Conservation (phyloP, 768 basidiomycete species). For the Chiua virens region DNA sequence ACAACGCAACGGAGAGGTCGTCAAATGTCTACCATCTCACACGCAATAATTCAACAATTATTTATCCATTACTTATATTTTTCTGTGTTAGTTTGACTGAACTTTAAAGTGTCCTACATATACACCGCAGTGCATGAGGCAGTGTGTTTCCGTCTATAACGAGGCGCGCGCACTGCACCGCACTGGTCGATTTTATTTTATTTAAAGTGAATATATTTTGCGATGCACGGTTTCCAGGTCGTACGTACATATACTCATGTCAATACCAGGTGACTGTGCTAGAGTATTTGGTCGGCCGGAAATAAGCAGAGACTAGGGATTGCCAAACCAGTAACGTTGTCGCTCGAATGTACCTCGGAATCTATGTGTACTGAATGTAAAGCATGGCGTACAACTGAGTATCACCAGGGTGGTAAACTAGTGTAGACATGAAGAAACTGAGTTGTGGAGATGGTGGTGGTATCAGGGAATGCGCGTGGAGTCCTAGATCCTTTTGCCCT, state of each 20-base stretch:
- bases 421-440: slow-evolving; percentile 4
- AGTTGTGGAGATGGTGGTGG: slow-evolving; percentile 6
- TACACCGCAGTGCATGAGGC: not conserved
- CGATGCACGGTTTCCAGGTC: not conserved
- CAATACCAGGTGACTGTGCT: slow-evolving; percentile 2
- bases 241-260: slow-evolving; percentile 5
- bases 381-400: not conserved
- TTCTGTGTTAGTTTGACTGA: no score
- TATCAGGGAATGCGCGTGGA: not conserved
- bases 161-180: not conserved
- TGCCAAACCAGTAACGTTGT: slow-evolving; percentile 2
- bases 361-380: not conserved
- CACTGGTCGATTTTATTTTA: not conserved
- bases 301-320: not conserved
- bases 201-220: not conserved
- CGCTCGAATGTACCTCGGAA: not conserved
- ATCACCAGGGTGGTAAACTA: not conserved
- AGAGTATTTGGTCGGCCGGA: not conserved
- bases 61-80: no score
- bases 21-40: no score
- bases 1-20: no score
- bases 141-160: not conserved
- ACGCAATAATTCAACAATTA: no score
- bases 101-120: no score
- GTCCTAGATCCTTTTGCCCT: slow-evolving; percentile 1